Base-by-base conservation (phyloP, 2,329 filamentous ascomycete species). In the Monosporascus sp. region DNA sequence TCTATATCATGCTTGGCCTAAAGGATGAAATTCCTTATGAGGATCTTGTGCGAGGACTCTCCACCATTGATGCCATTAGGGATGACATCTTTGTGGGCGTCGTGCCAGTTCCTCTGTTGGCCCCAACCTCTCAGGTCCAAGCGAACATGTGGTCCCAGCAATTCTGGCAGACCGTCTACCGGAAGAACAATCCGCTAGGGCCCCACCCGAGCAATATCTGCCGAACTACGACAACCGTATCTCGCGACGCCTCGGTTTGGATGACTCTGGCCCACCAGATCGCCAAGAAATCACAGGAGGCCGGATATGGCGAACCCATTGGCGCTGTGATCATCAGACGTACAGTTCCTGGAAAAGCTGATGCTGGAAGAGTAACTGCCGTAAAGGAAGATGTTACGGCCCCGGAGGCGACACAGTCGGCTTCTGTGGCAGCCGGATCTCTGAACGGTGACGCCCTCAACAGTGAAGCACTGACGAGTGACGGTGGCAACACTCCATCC, bases 81-180 rank as follows among this genome's bases (percentile, higher is more conserved):
- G 72, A 75, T 48, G 74, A 78, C 47, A 68, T 82, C 46, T 82
- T 82, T 62, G 72, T 91, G 49, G 77, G 79, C 51, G 78, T 77
- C 52, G 81, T 90, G 52, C 80, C 84, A 0, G 86, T 94, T 14
- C 90, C 90, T 7, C 74, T 87, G 26, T 74, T 90, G 45, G 80
- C 89, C 24, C 90, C 90, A 2, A 91, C 86, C 5, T 92, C 88
- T 3, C 81, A 86, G 60, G 78, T 86, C 40, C 88, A 93, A 68
- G 88, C 90, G 8, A 81, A 81, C 26, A 75, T 82, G 66, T 94
- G 89, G 89, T 87, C 84, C 26, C 76, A 81, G 37, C 79, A 86
- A 61, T 93, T 90, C 69, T 95, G 90, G 90, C 90, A 90, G 14
- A 88, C 86, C 1, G 83, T 92, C 48, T 95, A 94, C 72, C 87